phyloP scores from a whole-genome alignment of 2,329 filamentous ascomycete genomes.

The Cadophora luteo-olivacea region DNA sequence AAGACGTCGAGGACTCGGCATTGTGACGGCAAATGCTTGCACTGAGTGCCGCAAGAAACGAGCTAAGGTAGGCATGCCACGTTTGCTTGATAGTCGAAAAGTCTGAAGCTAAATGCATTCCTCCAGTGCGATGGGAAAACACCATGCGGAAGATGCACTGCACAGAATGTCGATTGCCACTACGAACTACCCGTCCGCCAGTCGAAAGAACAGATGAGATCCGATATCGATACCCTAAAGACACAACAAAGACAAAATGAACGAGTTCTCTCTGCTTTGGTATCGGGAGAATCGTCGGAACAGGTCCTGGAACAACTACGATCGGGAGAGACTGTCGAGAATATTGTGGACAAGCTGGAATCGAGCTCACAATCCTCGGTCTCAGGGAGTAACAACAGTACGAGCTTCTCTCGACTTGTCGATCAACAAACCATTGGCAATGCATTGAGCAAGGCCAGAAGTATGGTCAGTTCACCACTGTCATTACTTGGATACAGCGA shows the following conservation, averaged over 20 bases:
- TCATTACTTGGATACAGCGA: constrained; percentile 51
- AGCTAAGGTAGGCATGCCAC: constrained; percentile 37
- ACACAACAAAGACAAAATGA: constrained; percentile 61
- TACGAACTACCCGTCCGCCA: constrained; percentile 69
- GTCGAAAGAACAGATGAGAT: constrained; percentile 66
- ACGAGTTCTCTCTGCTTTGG: constrained; percentile 60
- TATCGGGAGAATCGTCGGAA: constrained; percentile 43
- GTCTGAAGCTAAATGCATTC: constrained; percentile 16
- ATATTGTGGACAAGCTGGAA: constrained; percentile 61
- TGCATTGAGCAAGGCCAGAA: constrained; percentile 45
- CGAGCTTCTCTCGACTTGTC: constrained; percentile 46
- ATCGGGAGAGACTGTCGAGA: constrained; percentile 59
- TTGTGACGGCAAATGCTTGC: constrained; percentile 44
- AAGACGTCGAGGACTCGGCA: constrained; percentile 40
- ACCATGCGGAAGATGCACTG: constrained; percentile 57
- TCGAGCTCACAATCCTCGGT: constrained; percentile 42
- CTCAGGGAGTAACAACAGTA: constrained; percentile 39
- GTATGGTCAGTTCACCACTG: constrained; percentile 55
- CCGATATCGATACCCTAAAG: constrained; percentile 64
- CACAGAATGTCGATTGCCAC: constrained; percentile 61
- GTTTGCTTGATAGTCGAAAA: not conserved
- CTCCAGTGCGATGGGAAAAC: constrained; percentile 63
- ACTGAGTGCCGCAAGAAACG: constrained; percentile 45
- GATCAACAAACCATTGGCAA: constrained; percentile 41
- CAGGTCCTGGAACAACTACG: constrained; percentile 61